Conservation (phyloP, 2,329 filamentous ascomycete species). For the Fusarium proliferatum region DNA sequence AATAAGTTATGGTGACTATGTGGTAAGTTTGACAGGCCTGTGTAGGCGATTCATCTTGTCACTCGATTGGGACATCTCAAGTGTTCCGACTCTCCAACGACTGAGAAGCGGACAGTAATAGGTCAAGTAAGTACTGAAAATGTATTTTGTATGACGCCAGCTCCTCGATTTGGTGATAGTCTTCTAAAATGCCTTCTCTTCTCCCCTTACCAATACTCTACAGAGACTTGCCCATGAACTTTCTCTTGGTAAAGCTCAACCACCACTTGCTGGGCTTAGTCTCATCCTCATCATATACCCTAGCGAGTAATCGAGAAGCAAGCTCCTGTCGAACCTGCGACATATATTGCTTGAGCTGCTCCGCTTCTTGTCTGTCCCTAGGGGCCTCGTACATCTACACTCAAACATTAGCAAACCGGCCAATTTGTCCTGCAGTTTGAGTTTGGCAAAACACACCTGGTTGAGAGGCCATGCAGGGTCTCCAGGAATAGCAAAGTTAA, state of each 20-base stretch:
- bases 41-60: neutral
- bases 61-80: too few relatives aligned
- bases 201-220: slow-evolving; percentile 50
- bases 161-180: slow-evolving; percentile 30
- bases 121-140: slow-evolving; percentile 7
- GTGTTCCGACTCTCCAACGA: neutral
- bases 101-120: neutral
- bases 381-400: slow-evolving; percentile 87
- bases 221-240: slow-evolving; percentile 98
- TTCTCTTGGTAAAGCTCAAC: slow-evolving; percentile 98
- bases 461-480: slow-evolving; percentile 94
- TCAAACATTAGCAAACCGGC: slow-evolving; percentile 9
- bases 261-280: slow-evolving; percentile 87
- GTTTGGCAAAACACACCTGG: slow-evolving; percentile 65
- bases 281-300: slow-evolving; percentile 86
- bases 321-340: slow-evolving; percentile 94
- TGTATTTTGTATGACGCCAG: slow-evolving; percentile 36
- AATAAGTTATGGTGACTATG: neutral
- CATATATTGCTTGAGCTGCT: slow-evolving; percentile 88
- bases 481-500: slow-evolving; percentile 92
- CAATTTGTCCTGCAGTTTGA: neutral
- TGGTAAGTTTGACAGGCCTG: neutral
- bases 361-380: slow-evolving; percentile 86
- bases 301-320: slow-evolving; percentile 81
- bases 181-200: slow-evolving; percentile 34